These are phyloP conservation scores for Aspergillus spinulosporus DNA, from an alignment of 2,329 filamentous ascomycete genomes.

Conservation along the genomic window DNA sequence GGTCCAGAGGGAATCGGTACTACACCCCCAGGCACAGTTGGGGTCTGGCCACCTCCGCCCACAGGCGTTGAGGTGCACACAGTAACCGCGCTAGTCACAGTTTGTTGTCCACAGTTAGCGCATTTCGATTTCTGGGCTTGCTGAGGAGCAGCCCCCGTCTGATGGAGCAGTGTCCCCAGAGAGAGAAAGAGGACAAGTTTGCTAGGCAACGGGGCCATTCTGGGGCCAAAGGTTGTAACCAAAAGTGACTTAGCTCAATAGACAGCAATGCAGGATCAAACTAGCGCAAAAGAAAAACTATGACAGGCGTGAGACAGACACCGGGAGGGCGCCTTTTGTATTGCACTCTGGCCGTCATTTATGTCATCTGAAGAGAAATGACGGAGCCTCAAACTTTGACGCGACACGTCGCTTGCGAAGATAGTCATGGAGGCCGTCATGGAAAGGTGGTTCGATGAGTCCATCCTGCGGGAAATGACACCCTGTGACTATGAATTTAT, in stretches of 20 bases:
- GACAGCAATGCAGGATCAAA: not conserved
- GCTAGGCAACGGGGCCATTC: conserved; percentile 8
- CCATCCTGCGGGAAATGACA: not conserved
- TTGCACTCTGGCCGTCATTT: not conserved
- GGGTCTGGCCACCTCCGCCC: not conserved
- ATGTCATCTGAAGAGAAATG: conserved; percentile 7
- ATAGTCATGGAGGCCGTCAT: not conserved
- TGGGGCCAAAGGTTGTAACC: not conserved
- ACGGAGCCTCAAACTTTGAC: not conserved
- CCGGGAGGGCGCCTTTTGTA: conserved; percentile 4
- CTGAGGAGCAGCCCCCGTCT: conserved; percentile 7
- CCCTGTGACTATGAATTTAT: conserved; percentile 5
- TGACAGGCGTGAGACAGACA: not conserved
- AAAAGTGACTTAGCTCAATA: not conserved
- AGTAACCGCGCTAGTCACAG: conserved; percentile 10
- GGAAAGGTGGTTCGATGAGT: conserved; percentile 1
- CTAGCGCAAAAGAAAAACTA: not conserved
- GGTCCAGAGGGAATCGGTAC: not conserved
- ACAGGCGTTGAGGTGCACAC: conserved; percentile 1
- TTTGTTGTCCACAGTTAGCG: conserved; percentile 4
- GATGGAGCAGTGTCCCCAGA: conserved; percentile 3
- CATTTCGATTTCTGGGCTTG: not conserved
- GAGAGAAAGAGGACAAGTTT: conserved; percentile 10
- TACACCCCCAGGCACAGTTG: not conserved
- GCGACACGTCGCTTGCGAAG: not conserved